These are phyloP conservation scores for Kodamaea alishanica DNA, from an alignment of 1,139 yeast species.

Conservation along the genomic window DNA sequence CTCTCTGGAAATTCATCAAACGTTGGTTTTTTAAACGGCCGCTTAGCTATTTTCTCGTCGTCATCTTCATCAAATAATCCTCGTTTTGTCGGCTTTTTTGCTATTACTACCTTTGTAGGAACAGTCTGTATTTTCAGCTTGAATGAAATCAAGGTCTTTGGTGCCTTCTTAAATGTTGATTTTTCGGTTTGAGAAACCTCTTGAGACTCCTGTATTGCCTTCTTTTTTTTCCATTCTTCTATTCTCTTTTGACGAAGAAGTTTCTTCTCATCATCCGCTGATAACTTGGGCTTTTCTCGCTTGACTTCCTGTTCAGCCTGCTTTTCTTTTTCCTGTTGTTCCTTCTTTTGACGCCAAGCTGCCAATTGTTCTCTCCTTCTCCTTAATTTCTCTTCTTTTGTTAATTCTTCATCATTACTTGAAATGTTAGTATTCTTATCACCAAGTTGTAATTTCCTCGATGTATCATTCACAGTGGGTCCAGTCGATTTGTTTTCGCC, in stretches of 20 bases:
- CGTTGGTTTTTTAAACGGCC: slow-evolving; percentile 27
- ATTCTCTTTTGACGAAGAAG: slow-evolving; percentile 27
- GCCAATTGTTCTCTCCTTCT: slow-evolving; percentile 38
- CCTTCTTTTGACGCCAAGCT: slow-evolving; percentile 41
- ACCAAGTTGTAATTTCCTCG: background rate
- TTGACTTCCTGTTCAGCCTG: background rate
- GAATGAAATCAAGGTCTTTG: slow-evolving; percentile 5
- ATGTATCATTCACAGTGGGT: too few species aligned
- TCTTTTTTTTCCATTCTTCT: slow-evolving; percentile 40
- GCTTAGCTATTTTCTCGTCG: slow-evolving; percentile 11
- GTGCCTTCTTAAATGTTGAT: background rate
- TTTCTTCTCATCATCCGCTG: slow-evolving; percentile 14
- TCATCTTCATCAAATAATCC: slow-evolving; percentile 20
- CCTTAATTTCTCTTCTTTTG: slow-evolving; percentile 34
- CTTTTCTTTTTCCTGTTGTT: slow-evolving; percentile 16
- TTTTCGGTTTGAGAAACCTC: slow-evolving; percentile 1
- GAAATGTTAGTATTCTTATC: slow-evolving; percentile 14
- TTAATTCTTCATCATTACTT: slow-evolving; percentile 15
- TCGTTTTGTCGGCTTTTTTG: slow-evolving; percentile 3
- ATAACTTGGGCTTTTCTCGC: slow-evolving; percentile 8
- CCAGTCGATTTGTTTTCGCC: too few species aligned
- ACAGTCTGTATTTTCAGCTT: slow-evolving; percentile 3
- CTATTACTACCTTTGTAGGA: background rate
- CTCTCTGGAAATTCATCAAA: slow-evolving; percentile 4
- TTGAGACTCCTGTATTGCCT: slow-evolving; percentile 14